Percentiles rank a stretch among this genome's conserved stretches.
These are phyloP conservation scores for Cystobasidium sp. DNA, from an alignment of 1,284 basidiomycete genomes.

Conservation along the genomic window DNA sequence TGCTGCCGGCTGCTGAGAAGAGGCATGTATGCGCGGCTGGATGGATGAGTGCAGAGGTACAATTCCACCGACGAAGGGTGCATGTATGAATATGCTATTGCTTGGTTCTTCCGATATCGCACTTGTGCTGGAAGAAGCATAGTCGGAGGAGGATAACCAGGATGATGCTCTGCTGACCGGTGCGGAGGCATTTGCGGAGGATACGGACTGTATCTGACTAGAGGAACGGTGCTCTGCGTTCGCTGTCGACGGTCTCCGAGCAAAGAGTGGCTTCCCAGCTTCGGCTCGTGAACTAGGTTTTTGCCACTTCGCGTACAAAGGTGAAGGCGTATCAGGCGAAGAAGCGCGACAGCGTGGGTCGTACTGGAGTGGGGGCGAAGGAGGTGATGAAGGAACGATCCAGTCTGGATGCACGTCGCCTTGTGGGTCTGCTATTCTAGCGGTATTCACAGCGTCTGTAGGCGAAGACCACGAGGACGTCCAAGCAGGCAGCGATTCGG, in stretches of 20 bases:
- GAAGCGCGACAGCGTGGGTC: conserved; percentile 34
- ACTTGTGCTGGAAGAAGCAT: background rate
- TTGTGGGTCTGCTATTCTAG: background rate
- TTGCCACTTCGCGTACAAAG: conserved; percentile 24
- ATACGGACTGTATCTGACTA: background rate
- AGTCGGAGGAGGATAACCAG: conserved; percentile 9
- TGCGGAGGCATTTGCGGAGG: background rate
- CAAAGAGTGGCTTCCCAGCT: background rate
- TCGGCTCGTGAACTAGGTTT: background rate
- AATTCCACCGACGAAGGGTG: background rate
- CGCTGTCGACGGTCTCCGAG: background rate
- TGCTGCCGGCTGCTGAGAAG: no score
- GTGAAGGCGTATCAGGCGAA: conserved; percentile 35
- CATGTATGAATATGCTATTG: background rate
- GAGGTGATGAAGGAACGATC: conserved; percentile 24
- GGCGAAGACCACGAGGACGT: conserved; percentile 21
- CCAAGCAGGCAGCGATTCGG: background rate
- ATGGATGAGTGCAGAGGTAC: no score
- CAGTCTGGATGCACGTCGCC: background rate
- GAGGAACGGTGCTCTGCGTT: background rate
- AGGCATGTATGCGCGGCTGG: no score
- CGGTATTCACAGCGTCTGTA: background rate
- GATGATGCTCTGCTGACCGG: conserved; percentile 5
- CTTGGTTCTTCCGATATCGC: background rate
- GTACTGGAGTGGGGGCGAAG: conserved; percentile 17